These are phyloP conservation scores for Termitomyces sp. DNA, from an alignment of 768 basidiomycete species.

Conservation along the genomic window DNA sequence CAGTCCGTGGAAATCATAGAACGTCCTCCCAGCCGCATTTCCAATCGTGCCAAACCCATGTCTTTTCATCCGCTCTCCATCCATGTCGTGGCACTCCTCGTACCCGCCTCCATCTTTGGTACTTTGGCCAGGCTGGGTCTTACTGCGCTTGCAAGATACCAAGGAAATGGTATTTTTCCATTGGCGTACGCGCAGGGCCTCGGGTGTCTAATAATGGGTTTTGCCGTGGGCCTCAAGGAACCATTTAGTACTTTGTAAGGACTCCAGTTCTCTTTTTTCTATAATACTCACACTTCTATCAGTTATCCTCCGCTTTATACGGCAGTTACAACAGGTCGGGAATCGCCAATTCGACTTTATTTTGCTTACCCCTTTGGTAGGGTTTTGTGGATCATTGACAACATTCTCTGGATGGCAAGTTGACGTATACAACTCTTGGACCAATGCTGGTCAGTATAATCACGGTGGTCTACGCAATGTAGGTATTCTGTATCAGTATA, in stretches of 20 bases:
- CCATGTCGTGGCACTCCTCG: constrained; percentile 67
- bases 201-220: constrained; percentile 93
- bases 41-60: constrained; percentile 30
- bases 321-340: constrained; percentile 78
- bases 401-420: constrained; percentile 97
- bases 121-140: constrained; percentile 80
- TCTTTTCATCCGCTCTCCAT: constrained; percentile 53
- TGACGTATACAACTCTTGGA: constrained; percentile 84
- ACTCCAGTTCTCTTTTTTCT: background rate
- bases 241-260: constrained; percentile 75
- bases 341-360: background rate
- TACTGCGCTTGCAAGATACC: constrained; percentile 68
- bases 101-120: constrained; percentile 85
- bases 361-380: constrained; percentile 33
- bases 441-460: constrained; percentile 55
- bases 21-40: constrained; percentile 31
- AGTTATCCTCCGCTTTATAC: constrained; percentile 91
- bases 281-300: constrained; percentile 11
- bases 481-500: constrained; percentile 27
- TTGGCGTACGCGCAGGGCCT: constrained; percentile 83
- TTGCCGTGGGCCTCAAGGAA: constrained; percentile 66
- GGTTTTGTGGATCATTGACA: constrained; percentile 94
- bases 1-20: constrained; percentile 34
- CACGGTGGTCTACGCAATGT: constrained; percentile 75
- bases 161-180: constrained; percentile 75